A percentile compares a stretch with the other conserved stretches of the same genome.
Evolutionary conservation across 768 basidiomycete genomes (phyloP).

Genomic region (Tylopilus intermedius): DNA sequence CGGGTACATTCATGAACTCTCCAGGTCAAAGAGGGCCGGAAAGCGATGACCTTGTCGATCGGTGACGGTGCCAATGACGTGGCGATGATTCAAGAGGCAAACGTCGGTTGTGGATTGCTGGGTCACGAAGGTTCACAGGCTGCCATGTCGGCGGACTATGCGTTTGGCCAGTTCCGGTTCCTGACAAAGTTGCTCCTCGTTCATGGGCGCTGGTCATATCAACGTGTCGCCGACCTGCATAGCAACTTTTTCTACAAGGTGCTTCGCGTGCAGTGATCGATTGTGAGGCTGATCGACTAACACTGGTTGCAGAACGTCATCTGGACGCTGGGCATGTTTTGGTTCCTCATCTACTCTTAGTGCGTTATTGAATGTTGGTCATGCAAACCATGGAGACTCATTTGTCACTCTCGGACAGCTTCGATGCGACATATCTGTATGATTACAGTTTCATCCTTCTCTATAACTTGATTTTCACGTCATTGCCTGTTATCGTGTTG

Average conservation of each 20-base stretch:
- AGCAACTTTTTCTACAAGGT: conserved; percentile 98
- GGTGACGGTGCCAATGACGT: conserved; percentile 98
- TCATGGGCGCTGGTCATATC: conserved; percentile 96
- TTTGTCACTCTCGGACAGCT: conserved; percentile 43
- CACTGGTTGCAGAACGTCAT: conserved; percentile 63
- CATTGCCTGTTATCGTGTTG: conserved; percentile 84
- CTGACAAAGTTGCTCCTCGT: conserved; percentile 87
- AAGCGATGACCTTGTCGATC: conserved; percentile 95
- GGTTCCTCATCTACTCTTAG: conserved; percentile 89
- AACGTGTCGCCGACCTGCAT: conserved; percentile 94
- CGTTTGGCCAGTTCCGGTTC: conserved; percentile 95
- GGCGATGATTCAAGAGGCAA: conserved; percentile 99
- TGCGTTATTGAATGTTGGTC: conserved; percentile 30
- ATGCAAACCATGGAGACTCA: background rate
- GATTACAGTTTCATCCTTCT: conserved; percentile 91
- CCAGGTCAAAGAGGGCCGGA: conserved; percentile 90
- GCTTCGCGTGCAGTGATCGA: background rate
- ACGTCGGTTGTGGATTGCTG: conserved; percentile 90
- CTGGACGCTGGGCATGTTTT: conserved; percentile 92
- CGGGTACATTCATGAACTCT: conserved; percentile 1
- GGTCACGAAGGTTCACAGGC: conserved; percentile 97
- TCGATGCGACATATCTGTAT: conserved; percentile 92
- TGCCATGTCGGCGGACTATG: conserved; percentile 98
- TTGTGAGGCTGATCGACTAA: background rate
- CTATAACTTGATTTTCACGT: conserved; percentile 90